A percentile compares a stretch with the other conserved stretches of the same genome.
Evolutionary conservation across 805 yeast species (phyloP).

Genomic region (Teunomyces gatunensis): DNA sequence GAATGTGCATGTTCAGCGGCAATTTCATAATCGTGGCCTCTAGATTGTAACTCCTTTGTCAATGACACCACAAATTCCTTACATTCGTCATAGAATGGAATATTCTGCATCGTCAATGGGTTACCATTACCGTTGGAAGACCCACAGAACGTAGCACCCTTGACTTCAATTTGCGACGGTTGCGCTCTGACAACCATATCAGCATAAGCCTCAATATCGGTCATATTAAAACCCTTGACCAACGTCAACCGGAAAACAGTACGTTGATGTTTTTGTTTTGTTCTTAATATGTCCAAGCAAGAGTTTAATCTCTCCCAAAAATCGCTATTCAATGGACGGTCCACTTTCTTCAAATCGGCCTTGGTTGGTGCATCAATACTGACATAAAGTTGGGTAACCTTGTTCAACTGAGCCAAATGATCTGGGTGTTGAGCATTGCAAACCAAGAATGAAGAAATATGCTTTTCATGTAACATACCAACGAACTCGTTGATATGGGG

Average conservation of each 20-base stretch:
- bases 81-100: slow-evolving; percentile 92
- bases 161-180: slow-evolving; percentile 88
- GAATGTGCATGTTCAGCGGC: slow-evolving; percentile 97
- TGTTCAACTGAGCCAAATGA: slow-evolving; percentile 61
- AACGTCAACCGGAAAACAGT: slow-evolving; percentile 88
- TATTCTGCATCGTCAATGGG: slow-evolving; percentile 91
- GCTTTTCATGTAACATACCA: slow-evolving; percentile 72
- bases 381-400: slow-evolving; percentile 88
- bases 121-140: slow-evolving; percentile 80
- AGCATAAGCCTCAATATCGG: slow-evolving; percentile 76
- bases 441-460: slow-evolving; percentile 82
- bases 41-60: slow-evolving; percentile 55
- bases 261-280: slow-evolving; percentile 76
- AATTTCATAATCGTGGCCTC: slow-evolving; percentile 73
- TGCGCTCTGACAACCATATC: slow-evolving; percentile 77
- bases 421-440: slow-evolving; percentile 97
- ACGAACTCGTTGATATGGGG: slow-evolving; percentile 88
- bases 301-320: slow-evolving; percentile 86
- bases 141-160: slow-evolving; percentile 96
- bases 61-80: slow-evolving; percentile 66
- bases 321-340: slow-evolving; percentile 84
- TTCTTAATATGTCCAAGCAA: slow-evolving; percentile 75
- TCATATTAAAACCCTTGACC: slow-evolving; percentile 90
- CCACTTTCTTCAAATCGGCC: slow-evolving; percentile 74
- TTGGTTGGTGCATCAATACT: slow-evolving; percentile 94